Conservation (phyloP, 306 rosid species). For the Potentilla sterilis region DNA sequence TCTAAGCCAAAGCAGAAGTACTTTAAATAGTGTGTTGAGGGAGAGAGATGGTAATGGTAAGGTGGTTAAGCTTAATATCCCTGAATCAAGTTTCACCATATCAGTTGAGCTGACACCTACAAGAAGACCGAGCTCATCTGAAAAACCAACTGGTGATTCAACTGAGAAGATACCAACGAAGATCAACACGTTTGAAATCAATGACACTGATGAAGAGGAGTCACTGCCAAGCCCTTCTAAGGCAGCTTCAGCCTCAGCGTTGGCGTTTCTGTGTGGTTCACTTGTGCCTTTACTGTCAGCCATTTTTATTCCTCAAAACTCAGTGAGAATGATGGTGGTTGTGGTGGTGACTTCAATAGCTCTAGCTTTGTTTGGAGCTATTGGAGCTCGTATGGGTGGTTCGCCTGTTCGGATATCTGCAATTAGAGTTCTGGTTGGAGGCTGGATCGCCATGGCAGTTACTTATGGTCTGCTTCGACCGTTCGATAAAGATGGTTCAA, state of each 20-base stretch:
- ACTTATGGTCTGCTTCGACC: conserved; percentile 14
- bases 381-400: conserved; percentile 21
- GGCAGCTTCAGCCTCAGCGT: conserved; percentile 29
- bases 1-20: not conserved
- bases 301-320: not conserved
- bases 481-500: not conserved
- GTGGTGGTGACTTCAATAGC: conserved; percentile 11
- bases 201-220: not conserved
- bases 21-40: not conserved
- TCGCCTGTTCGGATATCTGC: conserved; percentile 17
- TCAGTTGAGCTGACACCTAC: conserved; percentile 10
- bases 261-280: conserved; percentile 29
- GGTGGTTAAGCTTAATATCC: not conserved
- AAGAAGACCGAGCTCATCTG: not conserved
- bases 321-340: not conserved
- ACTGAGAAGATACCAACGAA: not conserved
- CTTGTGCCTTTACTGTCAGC: conserved; percentile 21
- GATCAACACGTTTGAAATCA: not conserved
- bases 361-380: conserved; percentile 19
- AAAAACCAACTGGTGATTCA: not conserved
- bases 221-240: conserved; percentile 17
- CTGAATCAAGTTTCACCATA: not conserved
- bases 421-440: conserved; percentile 26
- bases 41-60: not conserved
- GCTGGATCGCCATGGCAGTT: conserved; percentile 28